Conservation (phyloP, 805 yeast species). For the Pichia cephalocereana region DNA sequence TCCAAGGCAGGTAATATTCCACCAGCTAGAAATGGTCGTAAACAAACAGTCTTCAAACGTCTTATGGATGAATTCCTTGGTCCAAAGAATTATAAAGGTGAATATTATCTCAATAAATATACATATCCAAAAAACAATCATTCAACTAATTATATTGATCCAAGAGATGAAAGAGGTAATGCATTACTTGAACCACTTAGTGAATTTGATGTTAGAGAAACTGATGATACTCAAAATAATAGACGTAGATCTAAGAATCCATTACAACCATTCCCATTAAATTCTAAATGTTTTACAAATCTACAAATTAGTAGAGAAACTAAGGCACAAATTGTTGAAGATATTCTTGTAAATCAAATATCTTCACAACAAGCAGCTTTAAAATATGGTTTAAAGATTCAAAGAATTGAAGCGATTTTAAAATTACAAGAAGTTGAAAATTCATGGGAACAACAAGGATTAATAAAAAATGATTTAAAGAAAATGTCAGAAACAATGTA, state of each 20-base stretch:
- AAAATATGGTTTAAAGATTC: conserved; percentile 69
- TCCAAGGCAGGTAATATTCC: conserved; percentile 36
- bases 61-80: conserved; percentile 73
- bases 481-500: conserved; percentile 56
- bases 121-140: conserved; percentile 58
- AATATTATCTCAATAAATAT: conserved; percentile 68
- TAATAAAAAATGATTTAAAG: conserved; percentile 45
- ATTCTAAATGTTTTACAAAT: conserved; percentile 61
- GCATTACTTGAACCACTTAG: conserved; percentile 15
- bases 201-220: conserved; percentile 10
- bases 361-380: conserved; percentile 69
- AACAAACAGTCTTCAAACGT: conserved; percentile 46
- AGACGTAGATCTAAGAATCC: conserved; percentile 13
- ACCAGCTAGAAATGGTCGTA: conserved; percentile 26
- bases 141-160: conserved; percentile 62
- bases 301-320: conserved; percentile 47
- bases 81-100: conserved; percentile 75
- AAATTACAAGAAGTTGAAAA: conserved; percentile 59
- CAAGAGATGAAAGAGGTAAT: conserved; percentile 38
- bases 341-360: conserved; percentile 35
- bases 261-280: conserved; percentile 79
- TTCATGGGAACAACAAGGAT: conserved; percentile 45
- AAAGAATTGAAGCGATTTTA: conserved; percentile 83
- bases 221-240: conserved; percentile 13
- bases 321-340: conserved; percentile 51